Evolutionary conservation across 805 yeast species (phyloP).

Genomic region (Torulaspora delbrueckii): DNA sequence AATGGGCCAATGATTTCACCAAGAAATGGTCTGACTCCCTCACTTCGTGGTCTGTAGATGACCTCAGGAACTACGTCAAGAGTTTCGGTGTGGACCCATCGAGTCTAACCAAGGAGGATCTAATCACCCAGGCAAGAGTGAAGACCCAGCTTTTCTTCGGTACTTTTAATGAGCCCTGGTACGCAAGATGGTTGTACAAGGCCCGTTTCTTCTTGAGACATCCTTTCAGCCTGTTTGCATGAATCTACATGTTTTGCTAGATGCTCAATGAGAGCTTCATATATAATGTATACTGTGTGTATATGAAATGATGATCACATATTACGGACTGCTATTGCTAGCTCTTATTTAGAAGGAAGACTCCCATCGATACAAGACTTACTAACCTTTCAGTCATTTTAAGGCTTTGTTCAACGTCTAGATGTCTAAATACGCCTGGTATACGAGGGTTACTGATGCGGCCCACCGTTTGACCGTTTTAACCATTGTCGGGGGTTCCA

Average conservation of each 20-base stretch:
- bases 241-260: not conserved
- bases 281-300: not conserved
- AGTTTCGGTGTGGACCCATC: slow-evolving; percentile 40
- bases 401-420: not conserved
- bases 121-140: slow-evolving; percentile 38
- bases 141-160: slow-evolving; percentile 40
- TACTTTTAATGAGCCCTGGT: slow-evolving; percentile 19
- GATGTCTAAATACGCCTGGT: slow-evolving; percentile 65
- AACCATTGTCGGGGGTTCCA: slow-evolving; percentile 54
- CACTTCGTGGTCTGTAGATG: slow-evolving; percentile 42
- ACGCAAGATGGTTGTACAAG: slow-evolving; percentile 26
- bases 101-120: slow-evolving; percentile 31
- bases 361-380: not conserved
- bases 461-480: slow-evolving; percentile 69
- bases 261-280: not conserved
- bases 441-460: slow-evolving; percentile 65
- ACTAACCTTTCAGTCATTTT: not conserved
- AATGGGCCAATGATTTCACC: slow-evolving; percentile 15
- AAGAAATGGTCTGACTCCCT: slow-evolving; percentile 29
- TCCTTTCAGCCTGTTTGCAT: slow-evolving; percentile 6
- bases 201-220: slow-evolving; percentile 5
- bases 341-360: not conserved
- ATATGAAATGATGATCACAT: not conserved
- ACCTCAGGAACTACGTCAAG: slow-evolving; percentile 39
- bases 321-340: not conserved